phyloP scores from a whole-genome alignment of 495 filamentous ascomycete species.

The Mycothermus thermophilus region DNA sequence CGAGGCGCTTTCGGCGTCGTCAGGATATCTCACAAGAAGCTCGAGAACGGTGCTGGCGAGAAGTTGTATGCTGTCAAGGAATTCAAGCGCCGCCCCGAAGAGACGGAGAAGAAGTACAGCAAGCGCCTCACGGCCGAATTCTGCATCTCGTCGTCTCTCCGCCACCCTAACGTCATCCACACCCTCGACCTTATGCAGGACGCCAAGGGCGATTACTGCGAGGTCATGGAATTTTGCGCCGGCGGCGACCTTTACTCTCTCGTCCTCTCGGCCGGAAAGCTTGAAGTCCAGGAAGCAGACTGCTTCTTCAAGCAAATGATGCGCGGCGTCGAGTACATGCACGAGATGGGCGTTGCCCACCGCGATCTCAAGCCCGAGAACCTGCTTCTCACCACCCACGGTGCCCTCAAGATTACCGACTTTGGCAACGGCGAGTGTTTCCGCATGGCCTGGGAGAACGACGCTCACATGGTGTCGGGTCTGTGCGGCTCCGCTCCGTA shows the following conservation, averaged over 20 bases:
- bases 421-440: conserved; percentile 99
- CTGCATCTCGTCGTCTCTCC: conserved; percentile 92
- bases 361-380: conserved; percentile 97
- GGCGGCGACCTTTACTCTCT: conserved; percentile 95
- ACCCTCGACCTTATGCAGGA: conserved; percentile 91
- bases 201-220: conserved; percentile 95
- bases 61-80: conserved; percentile 97
- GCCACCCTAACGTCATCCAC: conserved; percentile 97
- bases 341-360: conserved; percentile 98
- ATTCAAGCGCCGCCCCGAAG: conserved; percentile 85
- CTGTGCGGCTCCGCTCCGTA: conserved; percentile 94
- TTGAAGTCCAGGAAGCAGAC: conserved; percentile 88
- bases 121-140: conserved; percentile 98
- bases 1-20: conserved; percentile 96
- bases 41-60: conserved; percentile 69
- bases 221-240: conserved; percentile 98
- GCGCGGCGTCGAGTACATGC: conserved; percentile 98
- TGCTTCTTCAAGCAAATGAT: conserved; percentile 99
- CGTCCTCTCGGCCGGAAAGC: conserved; percentile 78
- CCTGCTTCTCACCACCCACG: conserved; percentile 80
- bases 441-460: conserved; percentile 98
- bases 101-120: conserved; percentile 92
- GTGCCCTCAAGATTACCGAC: conserved; percentile 95
- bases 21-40: conserved; percentile 91
- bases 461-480: conserved; percentile 94